Conservation (phyloP, 2,329 filamentous ascomycete genomes). For the Calonectria honghensis region DNA sequence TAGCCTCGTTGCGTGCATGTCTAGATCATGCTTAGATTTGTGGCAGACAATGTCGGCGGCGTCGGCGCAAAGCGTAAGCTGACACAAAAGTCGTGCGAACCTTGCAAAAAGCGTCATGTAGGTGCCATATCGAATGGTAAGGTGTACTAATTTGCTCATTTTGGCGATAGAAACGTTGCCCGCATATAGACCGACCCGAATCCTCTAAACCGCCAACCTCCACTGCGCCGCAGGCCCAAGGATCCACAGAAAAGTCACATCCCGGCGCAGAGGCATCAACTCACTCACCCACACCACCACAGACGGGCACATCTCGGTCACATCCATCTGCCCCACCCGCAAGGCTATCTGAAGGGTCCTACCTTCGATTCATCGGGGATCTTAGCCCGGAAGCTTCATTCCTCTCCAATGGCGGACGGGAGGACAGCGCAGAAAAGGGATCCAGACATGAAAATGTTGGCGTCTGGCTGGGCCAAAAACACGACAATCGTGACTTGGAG, state of each 20-base stretch:
- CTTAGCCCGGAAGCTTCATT: conserved; percentile 35
- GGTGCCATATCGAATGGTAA: not conserved
- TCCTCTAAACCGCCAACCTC: not conserved
- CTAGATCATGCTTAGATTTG: conserved; percentile 28
- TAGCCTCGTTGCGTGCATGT: not conserved
- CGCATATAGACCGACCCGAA: not conserved
- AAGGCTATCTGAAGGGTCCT: not conserved
- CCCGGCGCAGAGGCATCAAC: not conserved
- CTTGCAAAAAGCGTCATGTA: conserved; percentile 37
- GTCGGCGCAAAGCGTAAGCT: conserved; percentile 31
- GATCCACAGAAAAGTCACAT: not conserved
- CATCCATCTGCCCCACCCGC: not conserved
- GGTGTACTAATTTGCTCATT: not conserved
- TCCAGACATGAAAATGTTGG: conserved; percentile 28
- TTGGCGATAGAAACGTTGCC: conserved; percentile 5
- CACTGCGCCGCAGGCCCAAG: not conserved
- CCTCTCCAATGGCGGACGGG: conserved; percentile 23
- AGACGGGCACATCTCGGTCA: not conserved
- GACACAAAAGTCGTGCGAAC: conserved; percentile 26
- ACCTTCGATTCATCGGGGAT: conserved; percentile 27
- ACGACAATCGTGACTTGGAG: not conserved
- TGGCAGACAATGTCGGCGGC: conserved; percentile 25
- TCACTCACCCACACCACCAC: not conserved
- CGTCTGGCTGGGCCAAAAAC: conserved; percentile 30
- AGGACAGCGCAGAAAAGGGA: conserved; percentile 17